Evolutionary conservation across 148 eudicot species (phyloP), one percentile per base, ranked within the genome.

Genomic region (Camellia sinensis): DNA sequence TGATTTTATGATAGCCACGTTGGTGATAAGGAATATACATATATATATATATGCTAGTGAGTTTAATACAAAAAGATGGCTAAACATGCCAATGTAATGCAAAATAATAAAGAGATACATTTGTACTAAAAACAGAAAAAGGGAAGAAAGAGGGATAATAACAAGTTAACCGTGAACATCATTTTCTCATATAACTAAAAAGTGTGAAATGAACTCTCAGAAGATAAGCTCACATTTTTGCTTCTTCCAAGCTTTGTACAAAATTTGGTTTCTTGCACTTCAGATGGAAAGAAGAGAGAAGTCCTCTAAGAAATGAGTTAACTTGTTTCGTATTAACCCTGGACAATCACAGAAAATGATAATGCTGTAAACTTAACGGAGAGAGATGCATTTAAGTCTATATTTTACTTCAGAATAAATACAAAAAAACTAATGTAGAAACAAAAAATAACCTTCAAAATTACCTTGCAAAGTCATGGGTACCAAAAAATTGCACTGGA

Each of bases 401-500:
- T 59, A 44, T 53, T 53, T 66, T 67, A 37, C 44, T 41, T 45
- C 37, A 44, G 60, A 37, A 17, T 44, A 6, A 7, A 14, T 43
- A 13, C 2, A 63, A 29, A 52, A 13, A 41, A 17, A 40, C 6
- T 5, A 71, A 15, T 71, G 19, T n/a, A 11, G 22, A 15, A 5
- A 13, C 8, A 29, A 63, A 52, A 73, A 46, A 50, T 9, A n/a
- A 62, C 43, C 19, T 7, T 53, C 69, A 74, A 1, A 22, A 8
- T 80, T 69, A 93, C 99, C 99, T 96, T 48, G 99, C 99, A 82
- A 96, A 96, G 80, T 96, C 99, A 87, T 96, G 93, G 78, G 95
- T 87, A 75, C 99, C 99, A 88, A 96, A 96, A 80, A 96, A 96
- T 76, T 96, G 99, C 81, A 96, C 99, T 72, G 92, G 88, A 80